Percentiles rank a stretch among this genome's conserved stretches.
Conservation (phyloP, 2,329 filamentous ascomycete species). For the Monosporascus sp. region DNA sequence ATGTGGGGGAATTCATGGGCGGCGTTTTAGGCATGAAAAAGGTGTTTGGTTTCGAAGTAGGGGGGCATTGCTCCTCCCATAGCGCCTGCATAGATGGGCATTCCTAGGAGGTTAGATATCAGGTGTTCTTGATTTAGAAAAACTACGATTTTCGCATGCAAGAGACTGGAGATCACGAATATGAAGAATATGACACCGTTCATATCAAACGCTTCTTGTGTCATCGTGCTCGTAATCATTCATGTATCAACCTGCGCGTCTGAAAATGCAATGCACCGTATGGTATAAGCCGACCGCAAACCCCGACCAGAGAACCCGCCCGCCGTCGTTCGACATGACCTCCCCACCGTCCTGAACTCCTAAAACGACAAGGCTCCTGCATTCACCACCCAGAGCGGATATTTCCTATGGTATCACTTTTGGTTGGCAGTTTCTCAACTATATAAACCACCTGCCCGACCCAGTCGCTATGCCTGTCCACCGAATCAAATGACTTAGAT, state of each 20-base stretch:
- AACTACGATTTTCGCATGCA: too few species aligned
- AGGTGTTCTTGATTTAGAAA: too few species aligned
- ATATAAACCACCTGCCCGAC: background rate
- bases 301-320: background rate
- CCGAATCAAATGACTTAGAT: background rate
- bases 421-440: constrained; percentile 7
- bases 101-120: too few species aligned
- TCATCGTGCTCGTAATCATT: background rate
- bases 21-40: too few species aligned
- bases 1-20: too few species aligned
- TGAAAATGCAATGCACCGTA: background rate
- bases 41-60: too few species aligned
- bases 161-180: too few species aligned
- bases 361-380: constrained; percentile 12
- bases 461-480: background rate
- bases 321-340: constrained; percentile 10
- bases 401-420: constrained; percentile 16
- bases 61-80: too few species aligned
- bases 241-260: background rate
- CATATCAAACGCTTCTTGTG: too few species aligned
- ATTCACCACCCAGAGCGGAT: constrained; percentile 9
- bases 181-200: too few species aligned
- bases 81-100: too few species aligned
- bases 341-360: constrained; percentile 4
- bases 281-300: background rate